Percentiles rank a stretch among this genome's conserved stretches.
Conservation (phyloP, 2,329 filamentous ascomycete genomes). For the Eutypa lata region DNA sequence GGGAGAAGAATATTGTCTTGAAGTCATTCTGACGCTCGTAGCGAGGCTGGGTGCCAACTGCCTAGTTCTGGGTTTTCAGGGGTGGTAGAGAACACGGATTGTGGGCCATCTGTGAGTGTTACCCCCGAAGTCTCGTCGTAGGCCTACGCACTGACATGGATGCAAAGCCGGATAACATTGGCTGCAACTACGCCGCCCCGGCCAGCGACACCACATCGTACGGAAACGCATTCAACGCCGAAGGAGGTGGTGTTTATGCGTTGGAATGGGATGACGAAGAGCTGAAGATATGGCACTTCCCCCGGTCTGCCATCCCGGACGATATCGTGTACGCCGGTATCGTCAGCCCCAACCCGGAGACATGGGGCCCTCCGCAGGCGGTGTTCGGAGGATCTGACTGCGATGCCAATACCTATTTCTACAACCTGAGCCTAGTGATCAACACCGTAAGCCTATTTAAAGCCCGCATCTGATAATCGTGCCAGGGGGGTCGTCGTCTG, state of each 20-base stretch:
- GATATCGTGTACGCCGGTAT: conserved; percentile 54
- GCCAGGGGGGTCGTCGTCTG: too few species aligned
- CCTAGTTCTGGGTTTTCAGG: conserved; percentile 23
- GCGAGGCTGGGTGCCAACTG: conserved; percentile 17
- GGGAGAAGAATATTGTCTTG: not conserved
- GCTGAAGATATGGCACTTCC: conserved; percentile 77
- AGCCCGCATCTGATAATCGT: not conserved
- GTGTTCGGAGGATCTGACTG: conserved; percentile 64
- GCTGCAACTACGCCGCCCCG: conserved; percentile 42
- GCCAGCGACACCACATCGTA: conserved; percentile 45
- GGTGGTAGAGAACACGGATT: conserved; percentile 18
- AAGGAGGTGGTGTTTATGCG: conserved; percentile 65
- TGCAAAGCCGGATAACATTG: conserved; percentile 42
- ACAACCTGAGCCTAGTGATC: conserved; percentile 67
- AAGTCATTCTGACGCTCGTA: conserved; percentile 8
- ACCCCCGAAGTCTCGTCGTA: not conserved
- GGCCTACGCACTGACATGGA: conserved; percentile 3
- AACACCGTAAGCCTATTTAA: conserved; percentile 50
- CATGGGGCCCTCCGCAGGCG: conserved; percentile 68
- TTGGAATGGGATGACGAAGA: conserved; percentile 66
- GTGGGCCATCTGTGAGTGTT: conserved; percentile 21
- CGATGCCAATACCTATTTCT: conserved; percentile 64
- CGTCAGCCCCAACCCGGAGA: conserved; percentile 56
- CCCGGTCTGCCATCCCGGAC: conserved; percentile 58
- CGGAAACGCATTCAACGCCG: conserved; percentile 65